Evolutionary conservation across 129 eudicot species (phyloP), one percentile per base, ranked within the genome.

Genomic region (Pseudognaphalium luteoalbum): DNA sequence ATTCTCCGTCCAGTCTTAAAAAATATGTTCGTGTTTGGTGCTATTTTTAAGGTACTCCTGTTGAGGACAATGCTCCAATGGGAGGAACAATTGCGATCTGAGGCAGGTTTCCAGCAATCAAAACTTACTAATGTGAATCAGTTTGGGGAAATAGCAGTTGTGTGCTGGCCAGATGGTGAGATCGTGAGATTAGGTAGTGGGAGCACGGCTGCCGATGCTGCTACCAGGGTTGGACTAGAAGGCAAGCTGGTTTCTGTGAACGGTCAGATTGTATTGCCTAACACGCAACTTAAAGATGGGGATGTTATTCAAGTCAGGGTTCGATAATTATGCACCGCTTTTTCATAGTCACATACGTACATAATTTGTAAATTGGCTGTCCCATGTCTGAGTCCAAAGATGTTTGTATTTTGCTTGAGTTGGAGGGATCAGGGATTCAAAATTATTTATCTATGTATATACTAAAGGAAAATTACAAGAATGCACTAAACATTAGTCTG

Each of bases 141-240:
- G 5, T 68, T 60, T 47, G 96, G 85, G 66, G 98, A 93, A 81
- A 91, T 93, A 74, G 98, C 88, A n/a, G 85, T 93, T 50, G 92
- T 93, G 29, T 83, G 88, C 52, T 93, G 98, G 98, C 97, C 98
- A 16, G 82, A 90, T 72, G 98, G 98, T 42, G 96, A 88, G 79
- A 90, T 93, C 70, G 81, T 93, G 87, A 83, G 98, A 81, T 75
- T 93, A 81, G 80, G 81, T 58, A 86, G 83, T 56, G 98, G 98
- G 3, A 93, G 97, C 87, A 93, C 98, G 0, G 98, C 98, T 66
- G 98, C 92, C n/a, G 98, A 93, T 82, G 98, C 96, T 67, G 98
- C 98, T 37, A 88, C 88, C 80, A 88, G 92, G 84, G 82, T 81
- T 33, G 98, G 98, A 25, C 81, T 88, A 2, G 97, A 90, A 21